Conservation (phyloP, 129 eudicot species). For the Helianthus annuus region HanXRQr2.0-SUNRISE NC_035442.2:8083997-8084496, state of each 20-base stretch:
- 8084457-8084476: slow-evolving; percentile 79
- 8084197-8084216: neutral
- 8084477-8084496: slow-evolving; percentile 56
- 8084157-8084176: too few relatives aligned
- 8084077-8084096: too few relatives aligned
- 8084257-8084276: slow-evolving; percentile 65
- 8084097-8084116: too few relatives aligned
- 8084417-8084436: slow-evolving; percentile 35
- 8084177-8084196: too few relatives aligned
- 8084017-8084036: too few relatives aligned
- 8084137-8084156: too few relatives aligned
- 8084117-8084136: too few relatives aligned
- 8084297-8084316: slow-evolving; percentile 56
- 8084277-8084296: slow-evolving; percentile 80
- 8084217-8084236: slow-evolving; percentile 4
- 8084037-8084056: too few relatives aligned
- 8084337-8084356: slow-evolving; percentile 36
- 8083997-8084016: too few relatives aligned
- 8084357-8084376: slow-evolving; percentile 9
- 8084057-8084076: too few relatives aligned
- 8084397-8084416: slow-evolving; percentile 34
- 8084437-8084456: slow-evolving; percentile 63
- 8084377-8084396: neutral
- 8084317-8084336: slow-evolving; percentile 73
- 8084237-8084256: slow-evolving; percentile 61